Evolutionary conservation across 371 early-diverging fungal species (phyloP), one percentile per base, ranked within the genome.

Genomic region (Parasitella parasitica): DNA sequence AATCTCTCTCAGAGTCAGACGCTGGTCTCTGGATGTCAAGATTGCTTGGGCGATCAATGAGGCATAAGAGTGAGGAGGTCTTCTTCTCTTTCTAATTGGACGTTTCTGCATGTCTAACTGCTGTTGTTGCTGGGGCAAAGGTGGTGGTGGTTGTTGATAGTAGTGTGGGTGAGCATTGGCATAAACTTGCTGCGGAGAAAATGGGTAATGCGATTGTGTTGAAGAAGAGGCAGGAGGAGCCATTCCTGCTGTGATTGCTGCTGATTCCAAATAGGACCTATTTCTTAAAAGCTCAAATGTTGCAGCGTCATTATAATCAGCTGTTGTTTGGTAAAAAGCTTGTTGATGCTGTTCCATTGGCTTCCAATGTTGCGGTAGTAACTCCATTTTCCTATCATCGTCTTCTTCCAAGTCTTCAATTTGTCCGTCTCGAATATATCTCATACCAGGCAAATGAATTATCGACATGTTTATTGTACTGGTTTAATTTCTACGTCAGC

Each of bases 11-110:
- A 91, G 66, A 3, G 90, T 89, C 46, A 91, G 65, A 43, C 78
- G 72, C 20, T 85, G 80, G 12, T 81, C 67, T 4, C 63, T 64
- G 2, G 86, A 83, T 1, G 84, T 73, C 8, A 84, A 30, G 20
- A 91, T 88, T 1, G 91, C 91, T 53, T 89, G 86, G 0, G 88
- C 88, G 43, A 91, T 91, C 7, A 91, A 72, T 7, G 85, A 76
- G 11, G 91, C 82, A 72, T 91, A 91, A 0, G 91, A 88, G 54
- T 84, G 86, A 4, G 91, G 89, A 4, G 90, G 91, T 15, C 87
- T 76, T 68, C 82, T 78, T 50, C 80, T 69, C 38, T 76, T 78
- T 48, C 77, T 70, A 34, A 70, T 62, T 15, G 67, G 66, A 7
- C 66, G 54, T 16, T 57, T 66, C 16, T 60, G 63, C 18, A 67